Evolutionary conservation across 306 rosid genomes (phyloP), one percentile per base, ranked within the genome.

Genomic region (Spatholobus suberectus): DNA sequence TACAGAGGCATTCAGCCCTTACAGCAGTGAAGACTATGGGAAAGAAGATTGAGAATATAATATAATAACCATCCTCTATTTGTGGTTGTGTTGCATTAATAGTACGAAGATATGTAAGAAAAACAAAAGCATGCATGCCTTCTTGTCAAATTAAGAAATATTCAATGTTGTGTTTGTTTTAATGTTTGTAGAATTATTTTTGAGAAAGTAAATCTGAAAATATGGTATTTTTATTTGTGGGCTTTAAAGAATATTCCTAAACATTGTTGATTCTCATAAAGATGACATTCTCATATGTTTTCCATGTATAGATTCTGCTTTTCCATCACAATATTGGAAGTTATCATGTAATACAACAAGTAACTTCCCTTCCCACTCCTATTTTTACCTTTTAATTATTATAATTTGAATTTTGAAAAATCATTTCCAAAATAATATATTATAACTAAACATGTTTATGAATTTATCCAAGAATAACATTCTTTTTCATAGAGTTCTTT

Each of bases 1-100:
- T 1, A 75, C 86, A 24, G 97, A 93, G 38, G 92, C 85, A 72
- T 85, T 93, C 76, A 77, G 89, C 83, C 91, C 95, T 52, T 91
- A 91, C 38, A 40, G 67, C 4, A 78, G 94, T 55, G 80, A 17
- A 73, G 94, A 91, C 63, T 90, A 91, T 34, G 66, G 20, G 40
- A 86, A 88, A 63, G 47, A 88, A 76, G n/a, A 80, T 2, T 87
- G 82, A 89, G 73, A 17, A 9, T 8, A 18, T 27, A 17, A 9
- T 8, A 18, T 27, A 13, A 57, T 24, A 35, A 26, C 13, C n/a
- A 69, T 69, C 32, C 65, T 75, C 65, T 75, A 43, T 35, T 12
- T 23, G 8, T 20, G 38, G 9, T 75, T 54, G 74, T 44, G 9
- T 75, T 54, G 74, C 52, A 71, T 79, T 59, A 40, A 8, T 68